Evolutionary conservation across 2,329 filamentous ascomycete genomes (phyloP).

Genomic region (Pseudogymnoascus pannorum): DNA sequence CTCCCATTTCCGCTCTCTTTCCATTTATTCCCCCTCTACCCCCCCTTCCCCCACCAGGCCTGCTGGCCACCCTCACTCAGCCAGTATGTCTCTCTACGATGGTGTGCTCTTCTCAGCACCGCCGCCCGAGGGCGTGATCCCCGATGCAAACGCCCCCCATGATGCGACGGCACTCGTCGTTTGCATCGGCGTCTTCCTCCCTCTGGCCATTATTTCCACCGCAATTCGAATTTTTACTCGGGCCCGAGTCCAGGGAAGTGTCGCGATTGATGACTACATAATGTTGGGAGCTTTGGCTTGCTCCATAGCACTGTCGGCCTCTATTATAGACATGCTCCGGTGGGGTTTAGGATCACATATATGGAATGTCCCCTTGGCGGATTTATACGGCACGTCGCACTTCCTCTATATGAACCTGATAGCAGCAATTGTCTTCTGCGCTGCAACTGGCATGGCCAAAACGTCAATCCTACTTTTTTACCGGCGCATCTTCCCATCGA

Average conservation of each 20-base stretch:
- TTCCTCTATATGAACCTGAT: constrained; percentile 16
- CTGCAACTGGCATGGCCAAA: constrained; percentile 22
- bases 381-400: constrained; percentile 10
- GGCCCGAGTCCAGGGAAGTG: constrained; percentile 12
- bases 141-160: constrained; percentile 10
- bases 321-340: constrained; percentile 17
- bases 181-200: constrained; percentile 15
- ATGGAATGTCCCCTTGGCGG: constrained; percentile 18
- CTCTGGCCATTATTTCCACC: constrained; percentile 12
- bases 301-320: constrained; percentile 10
- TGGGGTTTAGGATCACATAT: constrained; percentile 19
- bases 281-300: constrained; percentile 11
- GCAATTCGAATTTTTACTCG: constrained; percentile 17
- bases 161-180: constrained; percentile 11
- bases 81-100: constrained; percentile 16
- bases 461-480: constrained; percentile 25
- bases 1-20: not conserved
- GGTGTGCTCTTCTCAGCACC: constrained; percentile 15
- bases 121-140: constrained; percentile 14
- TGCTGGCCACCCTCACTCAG: not conserved
- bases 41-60: not conserved
- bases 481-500: constrained; percentile 23
- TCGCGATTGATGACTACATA: constrained; percentile 18
- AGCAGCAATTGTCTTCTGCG: constrained; percentile 19
- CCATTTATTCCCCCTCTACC: not conserved